phyloP scores from a whole-genome alignment of 2,329 filamentous ascomycete genomes.

The Aspergillus candidus region DNA sequence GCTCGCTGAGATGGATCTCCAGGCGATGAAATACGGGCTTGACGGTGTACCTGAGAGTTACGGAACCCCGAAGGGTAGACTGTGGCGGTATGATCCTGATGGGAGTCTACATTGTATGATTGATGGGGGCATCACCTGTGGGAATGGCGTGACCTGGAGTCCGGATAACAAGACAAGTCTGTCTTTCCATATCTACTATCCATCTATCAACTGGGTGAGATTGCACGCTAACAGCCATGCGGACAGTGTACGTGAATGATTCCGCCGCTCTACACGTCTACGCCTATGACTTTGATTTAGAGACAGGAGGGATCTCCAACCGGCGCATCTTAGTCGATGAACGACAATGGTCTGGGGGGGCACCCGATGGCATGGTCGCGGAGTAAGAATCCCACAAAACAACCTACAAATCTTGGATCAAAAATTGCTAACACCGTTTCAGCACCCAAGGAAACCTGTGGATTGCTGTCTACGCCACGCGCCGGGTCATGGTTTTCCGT shows the following conservation, averaged over 20 bases:
- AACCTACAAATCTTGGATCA: too few species aligned
- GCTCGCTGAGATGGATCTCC: conserved; percentile 34
- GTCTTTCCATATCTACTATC: too few species aligned
- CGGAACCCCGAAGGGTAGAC: conserved; percentile 11
- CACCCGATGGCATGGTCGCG: conserved; percentile 36
- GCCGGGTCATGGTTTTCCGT: conserved; percentile 31
- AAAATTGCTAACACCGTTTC: background rate
- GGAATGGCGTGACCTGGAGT: conserved; percentile 35
- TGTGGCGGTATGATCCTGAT: conserved; percentile 19
- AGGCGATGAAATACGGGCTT: conserved; percentile 28
- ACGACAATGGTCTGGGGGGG: conserved; percentile 21
- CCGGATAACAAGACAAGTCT: conserved; percentile 32
- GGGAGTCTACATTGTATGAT: conserved; percentile 28
- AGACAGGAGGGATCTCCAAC: conserved; percentile 28
- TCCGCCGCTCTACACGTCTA: conserved; percentile 27
- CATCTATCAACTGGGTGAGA: too few species aligned
- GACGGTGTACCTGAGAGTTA: conserved; percentile 19
- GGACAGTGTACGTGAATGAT: conserved; percentile 32
- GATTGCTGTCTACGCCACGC: conserved; percentile 32
- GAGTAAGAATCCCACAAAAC: conserved; percentile 21
- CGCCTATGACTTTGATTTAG: conserved; percentile 31
- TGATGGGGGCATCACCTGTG: conserved; percentile 29
- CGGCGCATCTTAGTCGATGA: conserved; percentile 24
- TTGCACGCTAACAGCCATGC: too few species aligned
- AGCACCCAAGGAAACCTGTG: conserved; percentile 34